Percentiles rank a stretch among this genome's conserved stretches.
phyloP scores from a whole-genome alignment of 331 rosid genomes.

The Arachis monticola region DNA sequence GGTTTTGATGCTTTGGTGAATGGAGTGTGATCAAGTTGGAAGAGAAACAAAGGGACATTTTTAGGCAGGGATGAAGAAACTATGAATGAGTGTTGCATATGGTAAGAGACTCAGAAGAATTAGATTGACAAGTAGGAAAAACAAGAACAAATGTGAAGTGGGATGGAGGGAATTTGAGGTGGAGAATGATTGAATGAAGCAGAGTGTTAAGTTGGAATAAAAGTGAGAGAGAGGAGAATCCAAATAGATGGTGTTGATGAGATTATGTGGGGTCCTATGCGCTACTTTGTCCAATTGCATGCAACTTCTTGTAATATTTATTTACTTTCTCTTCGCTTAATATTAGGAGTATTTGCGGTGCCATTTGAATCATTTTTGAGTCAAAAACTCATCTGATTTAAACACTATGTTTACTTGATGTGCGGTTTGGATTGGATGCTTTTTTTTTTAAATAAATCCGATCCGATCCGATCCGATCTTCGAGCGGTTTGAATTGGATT shows the following conservation, averaged over 20 bases:
- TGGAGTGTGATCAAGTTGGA: constrained; percentile 55
- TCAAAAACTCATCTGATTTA: too few relatives aligned
- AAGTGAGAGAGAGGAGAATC: constrained; percentile 36
- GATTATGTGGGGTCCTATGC: constrained; percentile 44
- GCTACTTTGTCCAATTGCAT: not conserved
- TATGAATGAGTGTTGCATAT: constrained; percentile 18
- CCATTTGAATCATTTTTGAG: too few relatives aligned
- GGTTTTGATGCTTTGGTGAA: constrained; percentile 43
- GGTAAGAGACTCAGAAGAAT: not conserved
- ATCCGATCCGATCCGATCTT: too few relatives aligned
- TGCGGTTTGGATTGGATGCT: too few relatives aligned
- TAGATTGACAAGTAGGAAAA: constrained; percentile 33
- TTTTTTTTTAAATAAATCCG: too few relatives aligned
- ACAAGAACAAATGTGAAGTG: not conserved
- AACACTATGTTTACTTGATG: too few relatives aligned
- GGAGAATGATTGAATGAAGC: not conserved
- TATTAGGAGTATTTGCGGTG: too few relatives aligned
- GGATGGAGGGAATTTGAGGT: constrained; percentile 36
- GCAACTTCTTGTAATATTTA: constrained; percentile 1
- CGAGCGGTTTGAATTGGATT: too few relatives aligned
- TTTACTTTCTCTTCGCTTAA: too few relatives aligned
- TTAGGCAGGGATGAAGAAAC: constrained; percentile 1
- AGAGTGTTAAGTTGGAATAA: not conserved
- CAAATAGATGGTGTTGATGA: constrained; percentile 46
- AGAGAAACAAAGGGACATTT: constrained; percentile 63